Base-by-base conservation (phyloP, 139 green algal species). In the Chlorella sorokiniana region DNA sequence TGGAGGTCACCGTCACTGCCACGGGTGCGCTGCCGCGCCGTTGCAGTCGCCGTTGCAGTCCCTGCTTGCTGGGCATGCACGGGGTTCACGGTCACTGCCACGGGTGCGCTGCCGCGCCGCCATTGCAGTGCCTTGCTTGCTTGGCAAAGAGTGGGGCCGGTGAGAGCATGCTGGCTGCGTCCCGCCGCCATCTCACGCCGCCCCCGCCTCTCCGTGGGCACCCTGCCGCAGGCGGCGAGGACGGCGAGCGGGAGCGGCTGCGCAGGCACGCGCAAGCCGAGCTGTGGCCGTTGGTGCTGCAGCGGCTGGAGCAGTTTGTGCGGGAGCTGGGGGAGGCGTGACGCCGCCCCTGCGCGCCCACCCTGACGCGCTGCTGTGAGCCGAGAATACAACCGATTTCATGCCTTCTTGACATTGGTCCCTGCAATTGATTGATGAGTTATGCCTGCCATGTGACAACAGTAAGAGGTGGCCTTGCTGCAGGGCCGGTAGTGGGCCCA, bases 1-100 rank as follows among this genome's bases (percentile, higher is more conserved):
- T 90, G 77, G 86, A 72, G 16, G 76, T 93, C 56, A 93, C 84
- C 4, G 88, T 84, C 23, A 88, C 91, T 8, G 87, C 77, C 3
- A 86, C 38, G 1, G 54, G 74, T 54, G 74, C 11, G 35, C 14
- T 62, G 68, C 31, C 44, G 70, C 22, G 38, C 62, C 40, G 40
- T 78, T 16, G 16, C 11, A n/a, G 48, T 11, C 48, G 48, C 48
- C 11, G 48, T 16, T 56, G 48, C 48, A 56, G 16, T 56, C n/a
- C n/a, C 48, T 56, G 48, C 48, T 56, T 56, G 11, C 48, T 56
- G 48, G 14, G 48, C n/a, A n/a, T n/a, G n/a, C n/a, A n/a, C n/a
- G n/a, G n/a, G n/a, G n/a, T n/a, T n/a, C n/a, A n/a, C n/a, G n/a
- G n/a, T n/a, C n/a, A n/a, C n/a, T n/a, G n/a, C n/a, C n/a, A n/a